These are phyloP conservation scores for Penicillium alfredii DNA, from an alignment of 495 filamentous ascomycete genomes.

Conservation along the genomic window DNA sequence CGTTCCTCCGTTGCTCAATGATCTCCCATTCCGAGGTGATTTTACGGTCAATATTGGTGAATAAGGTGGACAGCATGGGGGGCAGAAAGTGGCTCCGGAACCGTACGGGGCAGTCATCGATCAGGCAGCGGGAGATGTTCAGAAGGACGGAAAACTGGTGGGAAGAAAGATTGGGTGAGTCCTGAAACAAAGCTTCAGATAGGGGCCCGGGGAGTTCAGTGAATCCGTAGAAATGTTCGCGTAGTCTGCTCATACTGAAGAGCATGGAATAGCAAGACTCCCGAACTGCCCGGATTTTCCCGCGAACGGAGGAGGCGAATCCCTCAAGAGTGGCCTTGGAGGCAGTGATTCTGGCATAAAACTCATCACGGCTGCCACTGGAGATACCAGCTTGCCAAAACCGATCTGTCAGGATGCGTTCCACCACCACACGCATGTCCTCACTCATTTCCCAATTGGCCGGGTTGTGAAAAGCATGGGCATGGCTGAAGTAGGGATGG, in stretches of 20 bases:
- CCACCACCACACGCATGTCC: conserved; percentile 72
- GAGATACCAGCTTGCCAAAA: conserved; percentile 99
- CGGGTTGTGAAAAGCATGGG: conserved; percentile 90
- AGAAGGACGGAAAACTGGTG: conserved; percentile 90
- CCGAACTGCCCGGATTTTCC: conserved; percentile 78
- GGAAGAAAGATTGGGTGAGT: conserved; percentile 78
- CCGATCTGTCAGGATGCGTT: conserved; percentile 82
- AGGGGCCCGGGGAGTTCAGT: conserved; percentile 77
- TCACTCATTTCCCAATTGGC: conserved; percentile 76
- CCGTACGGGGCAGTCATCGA: conserved; percentile 81
- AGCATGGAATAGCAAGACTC: conserved; percentile 92
- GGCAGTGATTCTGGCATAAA: conserved; percentile 82
- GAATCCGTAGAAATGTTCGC: conserved; percentile 84
- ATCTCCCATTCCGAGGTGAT: conserved; percentile 77
- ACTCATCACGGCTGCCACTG: conserved; percentile 87
- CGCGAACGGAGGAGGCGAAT: conserved; percentile 85
- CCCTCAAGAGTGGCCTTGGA: conserved; percentile 89
- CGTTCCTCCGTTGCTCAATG: conserved; percentile 58
- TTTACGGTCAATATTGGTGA: conserved; percentile 79
- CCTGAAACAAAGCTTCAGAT: conserved; percentile 74
- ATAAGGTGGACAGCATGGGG: conserved; percentile 74
- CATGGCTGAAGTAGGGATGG: conserved; percentile 50
- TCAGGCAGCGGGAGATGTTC: conserved; percentile 76
- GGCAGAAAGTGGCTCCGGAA: conserved; percentile 77
- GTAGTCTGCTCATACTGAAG: conserved; percentile 84